Conservation (phyloP, 768 basidiomycete genomes). For the Botryobasidium botryosum region DNA sequence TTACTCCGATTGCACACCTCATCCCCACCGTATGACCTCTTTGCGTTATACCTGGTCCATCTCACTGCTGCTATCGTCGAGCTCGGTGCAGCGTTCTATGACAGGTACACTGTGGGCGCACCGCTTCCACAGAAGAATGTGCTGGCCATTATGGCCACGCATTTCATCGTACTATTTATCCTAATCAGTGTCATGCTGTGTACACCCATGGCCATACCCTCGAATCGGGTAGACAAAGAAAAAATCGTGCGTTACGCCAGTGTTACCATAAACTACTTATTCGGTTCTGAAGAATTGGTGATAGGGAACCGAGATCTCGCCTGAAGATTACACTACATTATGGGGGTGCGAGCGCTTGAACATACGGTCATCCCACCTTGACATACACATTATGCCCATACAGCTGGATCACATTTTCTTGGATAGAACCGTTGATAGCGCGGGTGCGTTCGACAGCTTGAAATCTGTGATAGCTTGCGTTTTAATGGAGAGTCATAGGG, state of each 20-base stretch:
- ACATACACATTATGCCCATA: too few relatives aligned
- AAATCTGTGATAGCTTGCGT: slow-evolving; percentile 1
- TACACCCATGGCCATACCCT: slow-evolving; percentile 57
- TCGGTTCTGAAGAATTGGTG: neutral
- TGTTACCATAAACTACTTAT: neutral
- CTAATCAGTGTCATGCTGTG: slow-evolving; percentile 32
- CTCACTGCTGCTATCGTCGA: slow-evolving; percentile 30
- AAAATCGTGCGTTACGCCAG: slow-evolving; percentile 39
- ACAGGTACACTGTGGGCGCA: slow-evolving; percentile 27
- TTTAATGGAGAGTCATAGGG: slow-evolving; percentile 18
- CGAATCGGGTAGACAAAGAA: slow-evolving; percentile 29
- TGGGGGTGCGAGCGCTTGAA: slow-evolving; percentile 61
- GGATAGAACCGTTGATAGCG: slow-evolving; percentile 1
- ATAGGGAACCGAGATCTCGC: slow-evolving; percentile 27
- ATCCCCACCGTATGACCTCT: slow-evolving; percentile 47
- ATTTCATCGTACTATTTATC: slow-evolving; percentile 28
- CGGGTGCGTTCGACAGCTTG: neutral
- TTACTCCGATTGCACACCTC: slow-evolving; percentile 34
- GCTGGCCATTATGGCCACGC: slow-evolving; percentile 20
- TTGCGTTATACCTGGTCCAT: slow-evolving; percentile 37
- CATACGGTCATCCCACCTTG: too few relatives aligned
- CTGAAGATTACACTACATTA: slow-evolving; percentile 61
- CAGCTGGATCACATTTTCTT: slow-evolving; percentile 10
- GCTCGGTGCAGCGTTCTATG: slow-evolving; percentile 38
- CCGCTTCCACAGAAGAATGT: slow-evolving; percentile 25